Conservation (phyloP, 169 alveolate genomes). For the Hepatocystis sp. region DNA sequence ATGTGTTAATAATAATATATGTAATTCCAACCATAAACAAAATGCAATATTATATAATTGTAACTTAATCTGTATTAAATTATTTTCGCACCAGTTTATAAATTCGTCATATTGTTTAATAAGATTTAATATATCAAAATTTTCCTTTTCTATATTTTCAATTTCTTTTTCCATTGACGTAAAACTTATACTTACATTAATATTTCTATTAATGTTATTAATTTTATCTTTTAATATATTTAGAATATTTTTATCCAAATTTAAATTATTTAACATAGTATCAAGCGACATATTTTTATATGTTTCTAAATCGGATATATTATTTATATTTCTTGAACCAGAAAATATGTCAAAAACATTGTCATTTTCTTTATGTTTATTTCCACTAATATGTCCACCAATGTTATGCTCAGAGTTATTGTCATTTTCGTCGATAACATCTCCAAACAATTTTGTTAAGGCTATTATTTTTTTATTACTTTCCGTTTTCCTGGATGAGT, state of each 20-base stretch:
- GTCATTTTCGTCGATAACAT: slow-evolving; percentile 69
- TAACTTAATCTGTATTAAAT: slow-evolving; percentile 58
- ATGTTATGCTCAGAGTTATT: background rate
- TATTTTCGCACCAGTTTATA: slow-evolving; percentile 74
- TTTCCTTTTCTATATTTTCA: slow-evolving; percentile 30
- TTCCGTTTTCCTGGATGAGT: slow-evolving; percentile 19
- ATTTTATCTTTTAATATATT: slow-evolving; percentile 68
- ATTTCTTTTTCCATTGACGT: slow-evolving; percentile 16
- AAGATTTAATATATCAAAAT: slow-evolving; percentile 13
- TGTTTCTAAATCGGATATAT: slow-evolving; percentile 16
- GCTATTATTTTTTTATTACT: slow-evolving; percentile 51
- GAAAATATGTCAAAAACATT: background rate
- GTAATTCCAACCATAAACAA: slow-evolving; percentile 56
- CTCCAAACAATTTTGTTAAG: slow-evolving; percentile 40
- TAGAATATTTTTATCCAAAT: slow-evolving; percentile 42
- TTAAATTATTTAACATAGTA: slow-evolving; percentile 52
- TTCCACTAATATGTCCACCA: background rate
- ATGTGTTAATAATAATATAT: slow-evolving; percentile 50
- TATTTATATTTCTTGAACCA: background rate
- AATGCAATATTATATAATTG: slow-evolving; percentile 64
- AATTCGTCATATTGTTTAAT: slow-evolving; percentile 37
- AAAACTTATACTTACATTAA: slow-evolving; percentile 46
- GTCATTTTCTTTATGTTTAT: slow-evolving; percentile 5
- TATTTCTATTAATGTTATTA: slow-evolving; percentile 67
- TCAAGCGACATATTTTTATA: slow-evolving; percentile 65